These are phyloP conservation scores for Botrytis deweyae DNA, from an alignment of 2,329 filamentous ascomycete genomes.

Conservation along the genomic window DNA sequence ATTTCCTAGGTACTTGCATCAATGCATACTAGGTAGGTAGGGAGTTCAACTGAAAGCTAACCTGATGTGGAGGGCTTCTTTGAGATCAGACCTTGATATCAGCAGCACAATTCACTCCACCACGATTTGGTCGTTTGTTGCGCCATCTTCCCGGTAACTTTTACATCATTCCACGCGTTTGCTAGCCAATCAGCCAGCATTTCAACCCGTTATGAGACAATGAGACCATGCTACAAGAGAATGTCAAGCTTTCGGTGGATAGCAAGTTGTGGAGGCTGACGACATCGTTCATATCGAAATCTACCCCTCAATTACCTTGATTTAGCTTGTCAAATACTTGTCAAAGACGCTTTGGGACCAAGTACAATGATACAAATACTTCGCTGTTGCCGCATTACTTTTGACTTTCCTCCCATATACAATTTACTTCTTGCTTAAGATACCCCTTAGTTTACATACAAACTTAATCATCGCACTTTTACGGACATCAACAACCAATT, in stretches of 20 bases:
- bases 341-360: background rate
- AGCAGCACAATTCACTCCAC: background rate
- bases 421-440: slow-evolving; percentile 16
- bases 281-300: slow-evolving; percentile 15
- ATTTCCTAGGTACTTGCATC: background rate
- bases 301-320: slow-evolving; percentile 19
- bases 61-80: slow-evolving; percentile 2
- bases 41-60: background rate
- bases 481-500: background rate
- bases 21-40: background rate
- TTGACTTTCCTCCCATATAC: background rate
- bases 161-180: slow-evolving; percentile 13
- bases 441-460: slow-evolving; percentile 13
- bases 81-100: background rate
- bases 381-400: background rate
- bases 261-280: slow-evolving; percentile 11
- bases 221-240: background rate
- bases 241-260: background rate
- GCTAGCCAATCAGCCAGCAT: background rate
- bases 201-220: background rate
- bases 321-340: background rate
- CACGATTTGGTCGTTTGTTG: slow-evolving; percentile 9
- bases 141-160: background rate
- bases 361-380: slow-evolving; percentile 8
- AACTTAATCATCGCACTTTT: slow-evolving; percentile 2